Conservation (phyloP, 352 stramenopile species). For the Phytophthora citricola region DNA sequence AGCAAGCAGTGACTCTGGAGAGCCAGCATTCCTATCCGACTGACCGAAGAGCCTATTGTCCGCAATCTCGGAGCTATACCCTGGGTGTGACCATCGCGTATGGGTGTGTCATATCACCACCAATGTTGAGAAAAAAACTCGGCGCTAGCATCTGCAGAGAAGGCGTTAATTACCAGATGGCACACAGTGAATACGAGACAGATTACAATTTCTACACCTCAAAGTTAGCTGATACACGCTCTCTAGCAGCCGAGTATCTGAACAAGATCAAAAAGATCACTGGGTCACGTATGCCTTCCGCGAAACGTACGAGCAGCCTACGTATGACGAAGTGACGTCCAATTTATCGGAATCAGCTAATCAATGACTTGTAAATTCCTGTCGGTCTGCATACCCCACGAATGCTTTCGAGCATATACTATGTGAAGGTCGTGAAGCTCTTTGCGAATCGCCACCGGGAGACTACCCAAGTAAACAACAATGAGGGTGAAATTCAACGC, state of each 20-base stretch:
- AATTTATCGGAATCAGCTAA: conserved; percentile 5
- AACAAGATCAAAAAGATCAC: not conserved
- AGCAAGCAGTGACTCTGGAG: not conserved
- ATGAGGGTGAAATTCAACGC: not conserved
- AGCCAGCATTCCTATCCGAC: not conserved
- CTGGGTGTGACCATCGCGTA: not conserved
- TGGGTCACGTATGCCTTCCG: not conserved
- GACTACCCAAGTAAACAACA: not conserved
- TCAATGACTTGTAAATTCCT: not conserved
- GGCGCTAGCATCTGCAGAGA: not conserved
- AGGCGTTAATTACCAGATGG: conserved; percentile 1
- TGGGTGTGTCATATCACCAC: conserved; percentile 2
- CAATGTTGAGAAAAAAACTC: not conserved
- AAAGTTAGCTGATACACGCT: not conserved
- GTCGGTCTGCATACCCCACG: not conserved
- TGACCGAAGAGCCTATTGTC: not conserved
- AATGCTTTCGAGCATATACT: conserved; percentile 3
- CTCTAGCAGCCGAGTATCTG: not conserved
- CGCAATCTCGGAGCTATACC: not conserved
- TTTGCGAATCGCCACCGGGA: not conserved
- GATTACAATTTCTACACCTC: conserved; percentile 5
- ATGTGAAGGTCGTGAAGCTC: not conserved
- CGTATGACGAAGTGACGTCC: conserved; percentile 1
- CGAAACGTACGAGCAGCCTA: not conserved
- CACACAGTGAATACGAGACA: conserved; percentile 4